Conservation (phyloP, 768 basidiomycete species). For the Kwoniella sp. region DNA sequence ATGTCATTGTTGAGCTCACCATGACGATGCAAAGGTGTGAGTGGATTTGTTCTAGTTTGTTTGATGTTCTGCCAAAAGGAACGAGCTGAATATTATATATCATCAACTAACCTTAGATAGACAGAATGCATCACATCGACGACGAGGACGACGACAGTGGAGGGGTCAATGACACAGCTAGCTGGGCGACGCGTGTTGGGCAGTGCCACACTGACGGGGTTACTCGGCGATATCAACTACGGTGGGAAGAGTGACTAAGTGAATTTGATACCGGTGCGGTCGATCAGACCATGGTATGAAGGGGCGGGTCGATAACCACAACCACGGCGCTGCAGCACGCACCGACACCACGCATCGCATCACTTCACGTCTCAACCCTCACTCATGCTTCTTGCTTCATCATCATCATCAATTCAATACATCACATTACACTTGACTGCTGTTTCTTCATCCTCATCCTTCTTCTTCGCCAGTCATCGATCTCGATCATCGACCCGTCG, state of each 20-base stretch:
- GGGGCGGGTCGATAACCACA: not conserved
- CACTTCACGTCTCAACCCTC: not conserved
- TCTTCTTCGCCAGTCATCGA: not conserved
- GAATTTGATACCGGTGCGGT: constrained; percentile 2
- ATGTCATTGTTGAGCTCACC: constrained; percentile 18
- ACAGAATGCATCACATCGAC: not conserved
- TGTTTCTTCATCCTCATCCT: constrained; percentile 4
- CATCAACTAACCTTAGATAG: not conserved
- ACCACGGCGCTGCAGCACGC: not conserved
- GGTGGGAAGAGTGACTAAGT: constrained; percentile 11
- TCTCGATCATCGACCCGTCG: no score
- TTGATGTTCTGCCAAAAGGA: no score
- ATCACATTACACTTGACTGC: no score
- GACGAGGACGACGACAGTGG: constrained; percentile 9
- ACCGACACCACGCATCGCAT: not conserved
- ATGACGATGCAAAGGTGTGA: no score
- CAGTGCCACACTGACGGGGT: constrained; percentile 19
- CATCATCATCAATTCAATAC: constrained; percentile 9
- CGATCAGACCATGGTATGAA: not conserved
- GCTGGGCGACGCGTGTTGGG: constrained; percentile 18
- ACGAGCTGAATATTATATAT: no score
- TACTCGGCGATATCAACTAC: constrained; percentile 5
- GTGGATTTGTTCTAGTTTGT: no score
- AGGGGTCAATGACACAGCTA: constrained; percentile 3
- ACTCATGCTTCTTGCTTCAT: not conserved